Evolutionary conservation across 164 flowering plant genomes (phyloP).

Genomic region (Cinnamomum chago): DNA sequence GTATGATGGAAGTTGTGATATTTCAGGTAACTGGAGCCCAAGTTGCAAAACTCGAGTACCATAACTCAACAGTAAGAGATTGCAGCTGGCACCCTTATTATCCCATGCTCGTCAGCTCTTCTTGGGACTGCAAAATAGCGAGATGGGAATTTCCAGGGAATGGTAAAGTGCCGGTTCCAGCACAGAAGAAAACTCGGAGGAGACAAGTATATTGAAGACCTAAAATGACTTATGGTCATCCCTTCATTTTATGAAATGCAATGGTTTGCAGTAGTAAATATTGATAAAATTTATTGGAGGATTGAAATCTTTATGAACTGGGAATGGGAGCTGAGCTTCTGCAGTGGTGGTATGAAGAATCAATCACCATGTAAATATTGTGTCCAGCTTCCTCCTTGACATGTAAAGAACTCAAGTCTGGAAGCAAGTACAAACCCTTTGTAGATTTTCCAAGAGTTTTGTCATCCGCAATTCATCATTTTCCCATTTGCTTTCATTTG

Average conservation of each 20-base stretch:
- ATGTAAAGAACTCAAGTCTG: too few species aligned
- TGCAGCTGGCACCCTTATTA: conserved; percentile 84
- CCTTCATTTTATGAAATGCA: neutral
- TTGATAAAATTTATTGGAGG: too few species aligned
- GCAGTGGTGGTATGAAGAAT: too few species aligned
- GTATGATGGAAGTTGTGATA: neutral
- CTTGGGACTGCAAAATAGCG: conserved; percentile 68
- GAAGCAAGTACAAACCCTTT: too few species aligned
- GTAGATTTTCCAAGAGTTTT: too few species aligned
- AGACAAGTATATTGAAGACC: conserved; percentile 9
- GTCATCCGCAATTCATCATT: too few species aligned
- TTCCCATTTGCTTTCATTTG: too few species aligned
- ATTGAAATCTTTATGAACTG: too few species aligned
- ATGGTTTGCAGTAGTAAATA: too few species aligned
- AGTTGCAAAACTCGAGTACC: conserved; percentile 56
- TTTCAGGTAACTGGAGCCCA: conserved; percentile 64
- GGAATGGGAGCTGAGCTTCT: too few species aligned
- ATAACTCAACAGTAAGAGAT: conserved; percentile 62
- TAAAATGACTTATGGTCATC: neutral
- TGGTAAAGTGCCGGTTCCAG: conserved; percentile 22
- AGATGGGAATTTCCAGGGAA: conserved; percentile 63
- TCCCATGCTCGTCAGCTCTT: conserved; percentile 75
- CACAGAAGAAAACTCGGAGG: conserved; percentile 28
- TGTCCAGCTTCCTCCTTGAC: too few species aligned
- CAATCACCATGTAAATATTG: too few species aligned